Evolutionary conservation across 2,329 filamentous ascomycete genomes (phyloP).

Genomic region (Paraphoma sp.): DNA sequence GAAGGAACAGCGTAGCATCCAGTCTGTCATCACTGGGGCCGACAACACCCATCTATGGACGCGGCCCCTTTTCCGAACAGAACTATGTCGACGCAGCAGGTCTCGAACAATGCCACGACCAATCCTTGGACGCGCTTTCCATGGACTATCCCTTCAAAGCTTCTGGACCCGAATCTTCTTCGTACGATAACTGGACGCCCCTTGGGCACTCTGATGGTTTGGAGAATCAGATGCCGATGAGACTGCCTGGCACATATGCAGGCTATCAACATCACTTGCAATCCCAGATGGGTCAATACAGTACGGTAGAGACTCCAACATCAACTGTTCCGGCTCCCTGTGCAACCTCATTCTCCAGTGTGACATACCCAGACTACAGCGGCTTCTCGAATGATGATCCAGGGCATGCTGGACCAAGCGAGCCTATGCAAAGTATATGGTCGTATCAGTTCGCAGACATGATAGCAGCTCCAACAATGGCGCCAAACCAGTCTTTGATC

Average conservation of each 20-base stretch:
- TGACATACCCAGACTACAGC: conserved; percentile 6
- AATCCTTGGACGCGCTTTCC: conserved; percentile 21
- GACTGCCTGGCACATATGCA: conserved; percentile 5
- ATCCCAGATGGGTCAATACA: conserved; percentile 3
- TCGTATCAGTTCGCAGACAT: conserved; percentile 7
- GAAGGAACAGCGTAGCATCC: conserved; percentile 39
- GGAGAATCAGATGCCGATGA: conserved; percentile 5
- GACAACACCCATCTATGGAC: conserved; percentile 33
- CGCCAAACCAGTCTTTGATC: conserved; percentile 17
- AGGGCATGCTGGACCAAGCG: conserved; percentile 4
- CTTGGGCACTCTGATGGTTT: conserved; percentile 5
- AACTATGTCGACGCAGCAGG: conserved; percentile 21
- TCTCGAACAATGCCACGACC: conserved; percentile 21
- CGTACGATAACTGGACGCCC: conserved; percentile 15
- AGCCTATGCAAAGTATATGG: conserved; percentile 13
- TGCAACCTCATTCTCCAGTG: conserved; percentile 7
- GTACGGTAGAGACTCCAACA: conserved; percentile 5
- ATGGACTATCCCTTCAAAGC: conserved; percentile 13
- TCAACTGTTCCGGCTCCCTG: conserved; percentile 3
- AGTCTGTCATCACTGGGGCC: conserved; percentile 34
- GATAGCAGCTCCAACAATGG: conserved; percentile 15
- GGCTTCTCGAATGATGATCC: conserved; percentile 11
- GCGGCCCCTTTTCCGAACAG: conserved; percentile 30
- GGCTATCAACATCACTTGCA: conserved; percentile 10
- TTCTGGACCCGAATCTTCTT: conserved; percentile 5